Percentiles rank a stretch among this genome's conserved stretches.
These are phyloP conservation scores for Quercus engelmannii DNA, from an alignment of 306 rosid genomes.

Conservation along the genomic window DNA sequence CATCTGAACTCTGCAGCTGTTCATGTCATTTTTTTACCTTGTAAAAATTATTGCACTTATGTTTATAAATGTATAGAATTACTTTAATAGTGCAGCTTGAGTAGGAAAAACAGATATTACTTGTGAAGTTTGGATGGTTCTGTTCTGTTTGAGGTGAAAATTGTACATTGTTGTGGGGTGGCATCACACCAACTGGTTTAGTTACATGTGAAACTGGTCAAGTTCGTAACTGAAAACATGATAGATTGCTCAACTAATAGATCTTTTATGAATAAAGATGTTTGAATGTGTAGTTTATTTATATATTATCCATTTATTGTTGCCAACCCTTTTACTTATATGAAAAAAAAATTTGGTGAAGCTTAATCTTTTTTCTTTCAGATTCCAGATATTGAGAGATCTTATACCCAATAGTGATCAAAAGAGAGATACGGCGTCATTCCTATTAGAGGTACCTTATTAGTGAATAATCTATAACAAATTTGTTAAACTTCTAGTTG, in stretches of 20 bases:
- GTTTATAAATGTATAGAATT: slow-evolving; percentile 2
- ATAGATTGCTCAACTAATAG: background rate
- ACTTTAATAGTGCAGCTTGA: background rate
- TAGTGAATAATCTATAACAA: background rate
- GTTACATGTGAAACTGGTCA: slow-evolving; percentile 3
- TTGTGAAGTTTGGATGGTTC: slow-evolving; percentile 6
- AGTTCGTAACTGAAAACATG: background rate
- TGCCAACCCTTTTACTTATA: too few species aligned
- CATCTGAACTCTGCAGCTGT: background rate
- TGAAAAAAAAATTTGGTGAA: slow-evolving; percentile 14
- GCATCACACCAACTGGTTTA: background rate
- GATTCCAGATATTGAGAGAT: slow-evolving; percentile 98
- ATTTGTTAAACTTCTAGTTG: background rate
- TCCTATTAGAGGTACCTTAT: slow-evolving; percentile 77
- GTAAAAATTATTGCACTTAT: background rate
- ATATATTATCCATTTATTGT: background rate
- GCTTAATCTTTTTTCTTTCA: slow-evolving; percentile 38
- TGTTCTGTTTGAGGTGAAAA: slow-evolving; percentile 2
- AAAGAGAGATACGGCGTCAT: slow-evolving; percentile 94
- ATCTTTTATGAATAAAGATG: background rate
- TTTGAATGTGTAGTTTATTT: slow-evolving; percentile 11
- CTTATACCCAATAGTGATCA: slow-evolving; percentile 96
- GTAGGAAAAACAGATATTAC: background rate
- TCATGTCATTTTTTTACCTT: background rate
- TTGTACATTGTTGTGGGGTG: background rate